Base-by-base conservation (phyloP, 148 eudicot species). In the Diospyros lotus region DNA sequence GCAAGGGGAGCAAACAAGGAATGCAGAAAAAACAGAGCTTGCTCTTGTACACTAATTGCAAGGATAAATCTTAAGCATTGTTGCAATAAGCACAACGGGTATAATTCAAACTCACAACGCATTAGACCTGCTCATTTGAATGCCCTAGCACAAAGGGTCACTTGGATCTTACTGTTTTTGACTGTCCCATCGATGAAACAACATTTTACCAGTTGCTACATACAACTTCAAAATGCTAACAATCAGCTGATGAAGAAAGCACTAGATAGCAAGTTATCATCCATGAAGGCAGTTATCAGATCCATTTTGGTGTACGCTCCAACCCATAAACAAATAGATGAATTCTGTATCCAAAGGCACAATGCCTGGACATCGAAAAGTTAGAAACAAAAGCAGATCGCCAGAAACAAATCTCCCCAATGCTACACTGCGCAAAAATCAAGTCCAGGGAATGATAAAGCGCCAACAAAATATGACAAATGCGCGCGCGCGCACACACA, bases 371-470 rank as follows among this genome's bases (percentile, higher is more conserved):
- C 38, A 43, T 59, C 40, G 15, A 18, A 42, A 67, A 15, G 56
- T 44, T 41, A 69, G 45, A 44, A 54, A 5, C 38, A 50, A 56
- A 59, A 45, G 18, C 68, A 73, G 69, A 69, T 76, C 81, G 55
- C 54, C 38, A 6, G 28, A 18, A 69, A 64, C 6, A 58, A 11
- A 14, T 74, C 9, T 39, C 54, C 6, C 54, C 1, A 54, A 38
- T 50, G 41, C 62, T 13, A 13, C 59, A 55, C n/a, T 28, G 60
- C 9, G 38, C n/a, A 15, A 67, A 44, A 55, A 55, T 18, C 53
- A 72, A 72, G 67, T 67, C 62, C 50, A 55, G 65, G 73, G 11
- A 64, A 12, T 40, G 2, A 55, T 8, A 43, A 52, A 11, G 39
- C 59, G 48, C 12, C 2, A 71, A 38, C 9, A 8, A 71, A 48